Evolutionary conservation across 108 stramenopile species (phyloP), one percentile per base, ranked within the genome.

Genomic region (Epithemia pelagica): DNA sequence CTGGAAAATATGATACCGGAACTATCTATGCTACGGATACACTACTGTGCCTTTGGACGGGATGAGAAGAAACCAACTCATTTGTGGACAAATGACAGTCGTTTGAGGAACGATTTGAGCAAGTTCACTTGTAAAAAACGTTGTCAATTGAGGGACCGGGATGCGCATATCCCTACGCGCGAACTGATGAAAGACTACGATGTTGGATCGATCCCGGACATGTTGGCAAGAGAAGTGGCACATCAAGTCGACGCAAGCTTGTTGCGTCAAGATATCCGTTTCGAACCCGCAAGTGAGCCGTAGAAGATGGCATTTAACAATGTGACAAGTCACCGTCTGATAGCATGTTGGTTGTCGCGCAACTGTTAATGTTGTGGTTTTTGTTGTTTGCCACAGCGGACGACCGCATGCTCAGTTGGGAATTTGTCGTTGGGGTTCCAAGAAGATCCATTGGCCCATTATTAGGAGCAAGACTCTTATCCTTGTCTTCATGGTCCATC

Each of bases 11-110:
- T 27, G 2, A 2, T 63, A 2, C 25, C n/a, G 8, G 25, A 27
- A 2, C 25, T 66, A 1, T 19, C n/a, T 26, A 46, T 10, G 15
- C 56, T 33, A 19, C 27, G 25, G 21, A 62, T 74, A 1, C 21
- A 74, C 52, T 74, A 74, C 31, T 74, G 74, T 69, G 74, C 68
- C 5, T 74, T 74, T 69, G 74, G 68, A 22, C 68, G 74, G 2
- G 28, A 22, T 26, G 74, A 74, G 26, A 62, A 69, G 31, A 74
- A 74, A 46, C 74, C 74, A 3, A 74, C 74, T 22, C 5, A 65
- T 57, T 65, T 74, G 21, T 74, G 74, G 74, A 74, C 74, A 0
- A 74, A 74, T 37, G 27, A 58, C 20, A 58, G 15, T 3, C 5
- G 3, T 22, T 67, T 67, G 67, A 2, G 5, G 19, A 20, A 59